phyloP scores from a whole-genome alignment of 164 flowering plant genomes.

The Vitis rupestris region DNA sequence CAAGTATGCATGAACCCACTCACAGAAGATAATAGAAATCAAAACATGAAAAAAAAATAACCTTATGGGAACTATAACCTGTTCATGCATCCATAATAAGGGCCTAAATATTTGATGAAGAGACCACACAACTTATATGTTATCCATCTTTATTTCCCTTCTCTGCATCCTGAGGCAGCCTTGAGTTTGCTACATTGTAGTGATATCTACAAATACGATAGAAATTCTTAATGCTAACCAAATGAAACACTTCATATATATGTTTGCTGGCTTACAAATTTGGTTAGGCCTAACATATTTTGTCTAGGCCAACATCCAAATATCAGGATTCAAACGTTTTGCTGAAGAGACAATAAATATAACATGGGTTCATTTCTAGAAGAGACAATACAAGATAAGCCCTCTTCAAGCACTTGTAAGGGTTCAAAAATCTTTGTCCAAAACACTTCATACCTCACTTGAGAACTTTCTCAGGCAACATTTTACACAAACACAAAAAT shows the following conservation, averaged over 20 bases:
- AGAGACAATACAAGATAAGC: too few relatives aligned
- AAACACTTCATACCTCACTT: too few relatives aligned
- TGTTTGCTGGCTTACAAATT: not conserved
- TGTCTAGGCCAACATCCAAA: not conserved
- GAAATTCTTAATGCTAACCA: not conserved
- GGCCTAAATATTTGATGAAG: conserved; percentile 80
- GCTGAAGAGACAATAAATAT: not conserved
- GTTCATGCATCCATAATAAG: conserved; percentile 95
- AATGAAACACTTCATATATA: not conserved
- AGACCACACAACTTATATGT: conserved; percentile 79
- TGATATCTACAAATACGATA: conserved; percentile 58
- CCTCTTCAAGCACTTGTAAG: too few relatives aligned
- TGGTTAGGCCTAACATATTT: not conserved
- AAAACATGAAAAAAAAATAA: conserved; percentile 9
- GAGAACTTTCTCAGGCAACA: too few relatives aligned
- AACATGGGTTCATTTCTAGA: too few relatives aligned
- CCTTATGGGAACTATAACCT: conserved; percentile 78
- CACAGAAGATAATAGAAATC: conserved; percentile 12
- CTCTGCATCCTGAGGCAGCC: conserved; percentile 77
- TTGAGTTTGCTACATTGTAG: conserved; percentile 83
- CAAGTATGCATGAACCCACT: not conserved
- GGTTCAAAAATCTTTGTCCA: too few relatives aligned
- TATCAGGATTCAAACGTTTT: not conserved
- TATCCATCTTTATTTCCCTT: conserved; percentile 91
- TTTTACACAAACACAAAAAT: too few relatives aligned